phyloP scores from a whole-genome alignment of 106 monocot species.

The Dendrobium huoshanense region DNA sequence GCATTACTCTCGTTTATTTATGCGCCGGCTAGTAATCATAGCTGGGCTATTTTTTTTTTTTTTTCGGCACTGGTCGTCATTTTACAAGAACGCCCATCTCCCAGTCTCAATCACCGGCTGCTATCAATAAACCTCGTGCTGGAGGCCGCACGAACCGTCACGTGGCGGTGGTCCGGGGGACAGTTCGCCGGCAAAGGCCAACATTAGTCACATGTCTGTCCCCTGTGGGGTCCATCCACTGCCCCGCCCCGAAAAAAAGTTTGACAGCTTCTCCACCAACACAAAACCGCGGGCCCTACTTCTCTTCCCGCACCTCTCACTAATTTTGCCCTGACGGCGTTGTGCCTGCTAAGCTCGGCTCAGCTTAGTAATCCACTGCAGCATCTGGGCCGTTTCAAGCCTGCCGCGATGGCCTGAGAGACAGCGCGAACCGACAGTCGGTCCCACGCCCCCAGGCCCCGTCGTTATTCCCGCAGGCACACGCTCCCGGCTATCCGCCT shows the following conservation, averaged over 20 bases:
- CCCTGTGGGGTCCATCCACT: background rate
- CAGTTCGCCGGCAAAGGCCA: constrained; percentile 2
- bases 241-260: background rate
- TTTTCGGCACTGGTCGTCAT: background rate
- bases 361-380: background rate
- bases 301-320: background rate
- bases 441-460: background rate
- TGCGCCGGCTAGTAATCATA: background rate
- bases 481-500: background rate
- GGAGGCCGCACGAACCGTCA: background rate
- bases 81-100: background rate
- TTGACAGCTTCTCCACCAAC: constrained; percentile 4
- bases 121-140: background rate
- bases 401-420: background rate
- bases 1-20: background rate
- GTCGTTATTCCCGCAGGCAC: constrained; percentile 13
- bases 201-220: constrained; percentile 5
- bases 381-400: background rate
- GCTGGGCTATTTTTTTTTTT: background rate
- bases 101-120: background rate
- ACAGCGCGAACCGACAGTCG: constrained; percentile 13
- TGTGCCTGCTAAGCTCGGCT: background rate
- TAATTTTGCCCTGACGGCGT: background rate
- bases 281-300: background rate
- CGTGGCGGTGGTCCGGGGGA: background rate